Conservation (phyloP, 2,329 filamentous ascomycete genomes). For the Alternaria triticina region DNA sequence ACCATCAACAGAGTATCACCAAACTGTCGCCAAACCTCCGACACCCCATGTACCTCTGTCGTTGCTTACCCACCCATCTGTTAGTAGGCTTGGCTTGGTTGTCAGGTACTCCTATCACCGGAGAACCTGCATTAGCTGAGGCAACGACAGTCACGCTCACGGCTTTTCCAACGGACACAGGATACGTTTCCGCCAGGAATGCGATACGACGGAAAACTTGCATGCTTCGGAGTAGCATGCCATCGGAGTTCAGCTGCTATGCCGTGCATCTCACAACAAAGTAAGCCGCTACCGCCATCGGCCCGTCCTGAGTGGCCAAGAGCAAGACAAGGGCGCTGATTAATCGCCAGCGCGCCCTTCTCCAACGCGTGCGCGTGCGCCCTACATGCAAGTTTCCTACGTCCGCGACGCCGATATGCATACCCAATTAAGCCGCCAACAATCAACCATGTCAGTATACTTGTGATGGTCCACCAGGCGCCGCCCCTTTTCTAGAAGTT, state of each 20-base stretch:
- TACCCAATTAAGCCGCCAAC: conserved; percentile 2
- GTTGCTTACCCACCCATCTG: neutral
- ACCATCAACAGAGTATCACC: neutral
- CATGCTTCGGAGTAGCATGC: neutral
- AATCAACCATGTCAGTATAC: neutral
- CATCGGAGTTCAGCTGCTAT: neutral
- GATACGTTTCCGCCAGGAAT: neutral
- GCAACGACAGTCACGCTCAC: neutral
- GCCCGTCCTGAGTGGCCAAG: conserved; percentile 20
- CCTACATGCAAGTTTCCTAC: conserved; percentile 13
- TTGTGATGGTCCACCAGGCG: neutral
- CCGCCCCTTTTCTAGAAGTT: neutral
- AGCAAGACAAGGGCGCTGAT: conserved; percentile 10
- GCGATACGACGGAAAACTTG: neutral
- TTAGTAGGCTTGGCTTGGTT: neutral
- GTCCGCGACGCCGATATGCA: conserved; percentile 3
- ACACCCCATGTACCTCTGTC: neutral
- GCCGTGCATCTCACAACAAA: neutral
- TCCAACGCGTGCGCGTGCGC: conserved; percentile 8
- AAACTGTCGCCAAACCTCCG: neutral
- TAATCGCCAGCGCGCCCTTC: conserved; percentile 28
- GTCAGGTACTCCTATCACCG: neutral
- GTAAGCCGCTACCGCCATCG: conserved; percentile 16
- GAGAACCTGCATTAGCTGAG: neutral
- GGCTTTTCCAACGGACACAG: neutral